phyloP scores from a whole-genome alignment of 345 rosid species.

The Capsella bursapastoris region DNA sequence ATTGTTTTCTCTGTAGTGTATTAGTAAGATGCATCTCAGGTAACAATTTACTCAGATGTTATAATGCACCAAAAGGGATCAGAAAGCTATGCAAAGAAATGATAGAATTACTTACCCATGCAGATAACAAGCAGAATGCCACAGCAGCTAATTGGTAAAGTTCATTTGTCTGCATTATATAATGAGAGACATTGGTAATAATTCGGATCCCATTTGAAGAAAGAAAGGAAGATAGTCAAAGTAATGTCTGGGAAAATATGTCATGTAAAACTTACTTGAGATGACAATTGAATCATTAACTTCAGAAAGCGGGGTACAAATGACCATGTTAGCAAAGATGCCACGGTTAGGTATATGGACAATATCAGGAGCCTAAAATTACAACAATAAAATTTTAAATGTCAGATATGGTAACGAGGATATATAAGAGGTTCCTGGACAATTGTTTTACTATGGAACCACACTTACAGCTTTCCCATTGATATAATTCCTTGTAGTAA shows the following conservation, averaged over 20 bases:
- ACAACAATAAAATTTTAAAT: slow-evolving; percentile 6
- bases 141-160: slow-evolving; percentile 99
- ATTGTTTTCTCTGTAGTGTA: slow-evolving; percentile 2
- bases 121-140: slow-evolving; percentile 97
- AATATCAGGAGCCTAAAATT: slow-evolving; percentile 74
- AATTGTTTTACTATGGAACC: slow-evolving; percentile 9
- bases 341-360: slow-evolving; percentile 74
- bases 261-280: slow-evolving; percentile 73
- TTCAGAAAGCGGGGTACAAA: slow-evolving; percentile 96
- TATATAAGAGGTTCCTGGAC: slow-evolving; percentile 14
- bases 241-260: neutral
- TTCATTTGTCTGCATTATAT: slow-evolving; percentile 80
- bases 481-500: slow-evolving; percentile 78
- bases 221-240: slow-evolving; percentile 23
- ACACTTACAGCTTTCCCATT: slow-evolving; percentile 93
- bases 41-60: neutral
- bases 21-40: neutral
- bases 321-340: slow-evolving; percentile 88
- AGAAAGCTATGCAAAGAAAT: slow-evolving; percentile 3
- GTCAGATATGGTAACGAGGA: slow-evolving; percentile 16
- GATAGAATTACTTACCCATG: slow-evolving; percentile 79
- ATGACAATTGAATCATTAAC: slow-evolving; percentile 94
- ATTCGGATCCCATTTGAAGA: slow-evolving; percentile 12
- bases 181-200: slow-evolving; percentile 34
- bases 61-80: neutral